A percentile compares a stretch with the other conserved stretches of the same genome.
These are phyloP conservation scores for Beta lomatogona DNA, from an alignment of 179 eudicot genomes.

Conservation along the genomic window DNA sequence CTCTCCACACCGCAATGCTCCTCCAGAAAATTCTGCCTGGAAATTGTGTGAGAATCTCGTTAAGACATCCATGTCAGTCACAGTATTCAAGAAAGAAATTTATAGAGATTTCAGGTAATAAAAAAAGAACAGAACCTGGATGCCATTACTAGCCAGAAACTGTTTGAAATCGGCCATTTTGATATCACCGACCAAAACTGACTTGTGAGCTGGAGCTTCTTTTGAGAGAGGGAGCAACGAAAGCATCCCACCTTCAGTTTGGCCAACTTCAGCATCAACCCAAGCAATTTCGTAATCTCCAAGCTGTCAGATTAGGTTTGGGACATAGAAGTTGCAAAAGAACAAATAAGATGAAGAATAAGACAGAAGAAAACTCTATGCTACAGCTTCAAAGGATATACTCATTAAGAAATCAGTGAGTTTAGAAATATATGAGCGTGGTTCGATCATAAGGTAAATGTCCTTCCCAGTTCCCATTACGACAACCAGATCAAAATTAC, in stretches of 20 bases:
- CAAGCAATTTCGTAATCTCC: conserved; percentile 96
- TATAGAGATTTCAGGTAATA: neutral
- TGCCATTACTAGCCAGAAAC: conserved; percentile 82
- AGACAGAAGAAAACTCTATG: neutral
- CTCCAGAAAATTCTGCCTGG: conserved; percentile 90
- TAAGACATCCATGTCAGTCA: conserved; percentile 6
- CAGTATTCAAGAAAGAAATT: neutral
- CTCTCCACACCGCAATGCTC: conserved; percentile 88
- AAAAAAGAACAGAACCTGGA: conserved; percentile 55
- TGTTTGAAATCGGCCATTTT: conserved; percentile 97
- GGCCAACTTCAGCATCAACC: conserved; percentile 91
- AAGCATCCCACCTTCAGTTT: conserved; percentile 64
- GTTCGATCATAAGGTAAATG: neutral
- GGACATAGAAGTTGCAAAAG: neutral
- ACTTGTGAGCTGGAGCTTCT: conserved; percentile 76
- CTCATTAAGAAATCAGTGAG: neutral
- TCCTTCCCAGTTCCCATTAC: neutral
- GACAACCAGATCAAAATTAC: neutral
- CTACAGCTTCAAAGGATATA: neutral
- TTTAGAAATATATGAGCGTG: neutral
- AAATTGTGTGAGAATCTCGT: neutral
- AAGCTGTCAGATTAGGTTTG: conserved; percentile 48
- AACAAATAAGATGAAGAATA: neutral
- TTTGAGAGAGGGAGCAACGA: conserved; percentile 79
- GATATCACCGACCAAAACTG: conserved; percentile 89